Conservation (phyloP, 2,329 filamentous ascomycete species). For the Paecilomyces variotii region DNA sequence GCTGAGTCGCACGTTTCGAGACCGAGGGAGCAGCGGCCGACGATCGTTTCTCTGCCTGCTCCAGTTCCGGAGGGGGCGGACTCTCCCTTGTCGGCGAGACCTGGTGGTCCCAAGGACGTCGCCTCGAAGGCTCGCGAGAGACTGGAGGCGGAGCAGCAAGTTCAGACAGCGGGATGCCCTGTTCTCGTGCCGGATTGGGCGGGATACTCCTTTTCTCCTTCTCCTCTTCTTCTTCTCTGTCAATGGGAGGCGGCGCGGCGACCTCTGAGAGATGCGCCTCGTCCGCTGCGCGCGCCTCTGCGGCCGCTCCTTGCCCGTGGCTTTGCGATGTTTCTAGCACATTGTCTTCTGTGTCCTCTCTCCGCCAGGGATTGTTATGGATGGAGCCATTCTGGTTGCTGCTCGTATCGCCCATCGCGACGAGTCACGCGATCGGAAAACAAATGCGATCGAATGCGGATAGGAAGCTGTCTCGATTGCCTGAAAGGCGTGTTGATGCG, state of each 20-base stretch:
- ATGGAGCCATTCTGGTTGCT: background rate
- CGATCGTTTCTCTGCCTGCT: constrained; percentile 2
- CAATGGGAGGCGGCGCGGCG: background rate
- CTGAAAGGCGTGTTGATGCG: background rate
- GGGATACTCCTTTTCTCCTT: constrained; percentile 2
- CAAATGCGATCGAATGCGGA: background rate
- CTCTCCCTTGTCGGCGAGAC: constrained; percentile 11
- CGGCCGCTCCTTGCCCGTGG: background rate
- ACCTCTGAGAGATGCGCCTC: constrained; percentile 6
- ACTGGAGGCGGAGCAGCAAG: constrained; percentile 34
- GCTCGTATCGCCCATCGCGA: background rate
- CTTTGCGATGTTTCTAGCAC: background rate
- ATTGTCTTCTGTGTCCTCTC: background rate
- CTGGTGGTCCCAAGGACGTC: constrained; percentile 25
- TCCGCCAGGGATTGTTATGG: constrained; percentile 1
- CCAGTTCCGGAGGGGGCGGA: constrained; percentile 5
- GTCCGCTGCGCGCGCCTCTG: constrained; percentile 2
- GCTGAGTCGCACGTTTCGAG: constrained; percentile 47
- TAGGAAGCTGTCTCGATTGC: background rate
- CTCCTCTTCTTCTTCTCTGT: background rate
- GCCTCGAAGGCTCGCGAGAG: constrained; percentile 28
- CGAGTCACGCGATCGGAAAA: background rate
- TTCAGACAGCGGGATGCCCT: constrained; percentile 15
- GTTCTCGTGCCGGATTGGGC: constrained; percentile 7
- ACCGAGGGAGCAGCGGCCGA: constrained; percentile 15